These are phyloP conservation scores for Solanum neorickii DNA, from an alignment of 257 asterid species.

Conservation along the genomic window DNA sequence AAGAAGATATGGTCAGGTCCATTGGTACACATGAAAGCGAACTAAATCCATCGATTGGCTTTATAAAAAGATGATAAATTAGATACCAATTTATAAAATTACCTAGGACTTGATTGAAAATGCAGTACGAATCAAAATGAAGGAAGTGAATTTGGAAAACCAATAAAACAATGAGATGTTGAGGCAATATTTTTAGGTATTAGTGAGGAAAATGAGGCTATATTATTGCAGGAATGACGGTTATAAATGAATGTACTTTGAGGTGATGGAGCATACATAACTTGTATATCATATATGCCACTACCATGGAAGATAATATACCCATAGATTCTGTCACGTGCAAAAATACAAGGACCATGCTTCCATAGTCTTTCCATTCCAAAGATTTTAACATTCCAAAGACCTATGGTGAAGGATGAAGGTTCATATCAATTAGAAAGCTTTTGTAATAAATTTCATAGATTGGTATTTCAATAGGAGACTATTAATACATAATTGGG, in stretches of 20 bases:
- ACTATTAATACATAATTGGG: not conserved
- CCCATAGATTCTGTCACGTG: not conserved
- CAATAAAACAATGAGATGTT: not conserved
- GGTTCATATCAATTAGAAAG: not conserved
- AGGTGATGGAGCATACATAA: not conserved
- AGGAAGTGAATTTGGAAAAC: not conserved
- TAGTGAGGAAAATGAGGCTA: not conserved
- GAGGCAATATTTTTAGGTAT: not conserved
- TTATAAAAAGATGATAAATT: not conserved
- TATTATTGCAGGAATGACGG: constrained; percentile 15
- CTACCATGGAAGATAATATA: not conserved
- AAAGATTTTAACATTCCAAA: no score
- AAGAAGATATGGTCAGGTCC: not conserved
- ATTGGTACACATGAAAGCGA: not conserved
- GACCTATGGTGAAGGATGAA: not conserved
- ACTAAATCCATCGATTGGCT: not conserved
- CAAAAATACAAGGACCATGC: not conserved
- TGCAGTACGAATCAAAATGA: not conserved
- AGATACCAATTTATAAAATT: not conserved
- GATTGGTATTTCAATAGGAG: not conserved
- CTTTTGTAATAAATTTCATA: no score
- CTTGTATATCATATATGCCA: constrained; percentile 2
- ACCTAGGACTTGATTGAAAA: not conserved
- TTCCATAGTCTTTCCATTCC: not conserved
- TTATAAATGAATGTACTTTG: not conserved